Evolutionary conservation across 306 rosid genomes (phyloP), one percentile per base, ranked within the genome.

Genomic region (Luffa aegyptiaca): DNA sequence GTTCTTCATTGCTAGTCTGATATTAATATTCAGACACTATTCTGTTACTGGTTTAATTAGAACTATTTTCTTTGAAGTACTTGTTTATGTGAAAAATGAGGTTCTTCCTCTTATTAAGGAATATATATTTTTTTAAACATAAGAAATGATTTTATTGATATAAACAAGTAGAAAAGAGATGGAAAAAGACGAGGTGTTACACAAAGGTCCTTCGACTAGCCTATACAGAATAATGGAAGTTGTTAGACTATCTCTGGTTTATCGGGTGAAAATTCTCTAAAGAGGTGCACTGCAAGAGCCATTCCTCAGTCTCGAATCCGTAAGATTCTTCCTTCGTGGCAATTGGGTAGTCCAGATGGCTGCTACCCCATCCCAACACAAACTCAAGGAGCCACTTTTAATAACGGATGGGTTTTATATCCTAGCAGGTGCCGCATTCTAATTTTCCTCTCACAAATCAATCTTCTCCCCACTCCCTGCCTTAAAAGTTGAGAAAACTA

Each of bases 1-100:
- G 90, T 89, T 72, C 76, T 69, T 80, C 20, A 73, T 79, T 80
- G 56, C 58, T 78, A 9, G 36, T 17, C 42, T 9, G 48, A 45
- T 17, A 49, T 75, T 33, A 18, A 35, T 75, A 16, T 31, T 52
- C 31, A 75, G 63, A 33, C 63, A 75, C 56, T 71, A 71, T 21
- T 20, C 18, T 45, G 39, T 71, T 71, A 8, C 56, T 45, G 39
- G 20, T 71, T 71, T 20, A 71, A 45, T 20, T 68, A 68, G 51
- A 45, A 11, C 76, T 57, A 10, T 44, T 71, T 71, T 42, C 76
- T 71, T 45, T 71, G 76, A 69, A 31, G 57, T 71, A 71, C 55
- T 70, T 70, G 56, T 18, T 41, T 70, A 18, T 70, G 36, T 18
- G 55, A 20, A 20, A 69, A 41, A 16, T 37, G 33, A 41, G 49